Percentiles rank a stretch among this genome's conserved stretches.
Evolutionary conservation across 75 land plant species (phyloP).

Genomic region (Sequoiadendron giganteum): DNA sequence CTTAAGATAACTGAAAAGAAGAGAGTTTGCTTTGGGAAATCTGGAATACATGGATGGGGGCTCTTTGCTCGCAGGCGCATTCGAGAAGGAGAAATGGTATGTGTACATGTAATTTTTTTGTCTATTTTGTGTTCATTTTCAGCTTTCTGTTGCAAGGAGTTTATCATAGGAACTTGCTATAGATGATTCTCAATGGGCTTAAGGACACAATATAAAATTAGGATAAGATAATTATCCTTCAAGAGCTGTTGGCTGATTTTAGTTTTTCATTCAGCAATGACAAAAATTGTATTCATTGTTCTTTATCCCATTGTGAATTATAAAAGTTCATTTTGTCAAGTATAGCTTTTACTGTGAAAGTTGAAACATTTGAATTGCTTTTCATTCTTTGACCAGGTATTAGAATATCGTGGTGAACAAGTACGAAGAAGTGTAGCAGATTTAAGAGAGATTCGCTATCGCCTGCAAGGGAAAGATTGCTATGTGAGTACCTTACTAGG

Average conservation of each 20-base stretch:
- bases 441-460: constrained; percentile 77
- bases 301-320: not conserved
- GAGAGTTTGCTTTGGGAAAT: constrained; percentile 89
- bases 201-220: not conserved
- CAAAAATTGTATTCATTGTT: not conserved
- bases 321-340: not conserved
- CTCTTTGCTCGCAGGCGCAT: constrained; percentile 87
- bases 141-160: not conserved
- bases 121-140: not conserved
- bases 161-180: not conserved
- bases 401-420: constrained; percentile 92
- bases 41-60: constrained; percentile 98
- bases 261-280: not conserved
- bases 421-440: constrained; percentile 95
- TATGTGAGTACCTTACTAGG: constrained; percentile 47
- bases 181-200: not conserved
- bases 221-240: not conserved
- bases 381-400: constrained; percentile 29
- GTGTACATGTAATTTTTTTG: not conserved
- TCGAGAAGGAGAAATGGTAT: constrained; percentile 97
- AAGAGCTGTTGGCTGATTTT: not conserved
- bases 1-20: constrained; percentile 78
- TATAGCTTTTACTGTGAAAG: not conserved
- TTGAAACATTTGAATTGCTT: not conserved
- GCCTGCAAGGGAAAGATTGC: constrained; percentile 84